Base-by-base conservation (phyloP, 2,329 filamentous ascomycete genomes). In the Whalleya microplaca region DNA sequence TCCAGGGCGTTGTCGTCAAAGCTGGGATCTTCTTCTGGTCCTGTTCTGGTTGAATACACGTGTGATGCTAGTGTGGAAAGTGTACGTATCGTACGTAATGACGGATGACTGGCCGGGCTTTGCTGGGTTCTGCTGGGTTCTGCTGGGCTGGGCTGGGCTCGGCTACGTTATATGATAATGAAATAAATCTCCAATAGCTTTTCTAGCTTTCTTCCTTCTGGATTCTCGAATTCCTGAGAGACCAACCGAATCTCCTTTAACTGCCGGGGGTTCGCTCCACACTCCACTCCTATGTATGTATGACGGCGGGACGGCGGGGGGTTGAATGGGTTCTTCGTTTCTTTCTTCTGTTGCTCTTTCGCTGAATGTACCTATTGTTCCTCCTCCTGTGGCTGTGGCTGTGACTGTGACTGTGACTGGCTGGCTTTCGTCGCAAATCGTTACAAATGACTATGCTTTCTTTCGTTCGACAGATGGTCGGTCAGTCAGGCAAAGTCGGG, bases 401-500 rank as follows among this genome's bases (percentile, higher is more conserved):
- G n/a, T n/a, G n/a, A n/a, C n/a, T n/a, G n/a, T n/a, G n/a, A 12
- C 21, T 44, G 5, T 44, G 42, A 18, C 4, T 44, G 53, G 47
- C 56, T 49, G 40, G 27, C 20, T 29, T 47, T 45, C n/a, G 53
- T 58, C 46, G 53, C 56, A 48, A 58, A 51, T 37, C 54, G 56
- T 41, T 43, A 48, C 42, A 52, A 54, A 41, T 59, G 49, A 56
- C 43, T 49, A 40, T 32, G 21, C 45, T 48, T 52, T 53, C 41
- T 42, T 48, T 23, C 46, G 42, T 41, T 52, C 41, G 47, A 27
- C 45, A 18, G 32, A 53, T 14, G 42, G 12, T 12, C n/a, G 45
- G 45, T 44, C 40, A 50, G 55, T 50, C 32, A 51, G 51, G 45
- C n/a, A 37, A 7, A 48, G 56, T 63, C 46, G 54, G 54, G 53